These are phyloP conservation scores for Neocucurbitaria cava DNA, from an alignment of 2,329 filamentous ascomycete species.

Conservation along the genomic window DNA sequence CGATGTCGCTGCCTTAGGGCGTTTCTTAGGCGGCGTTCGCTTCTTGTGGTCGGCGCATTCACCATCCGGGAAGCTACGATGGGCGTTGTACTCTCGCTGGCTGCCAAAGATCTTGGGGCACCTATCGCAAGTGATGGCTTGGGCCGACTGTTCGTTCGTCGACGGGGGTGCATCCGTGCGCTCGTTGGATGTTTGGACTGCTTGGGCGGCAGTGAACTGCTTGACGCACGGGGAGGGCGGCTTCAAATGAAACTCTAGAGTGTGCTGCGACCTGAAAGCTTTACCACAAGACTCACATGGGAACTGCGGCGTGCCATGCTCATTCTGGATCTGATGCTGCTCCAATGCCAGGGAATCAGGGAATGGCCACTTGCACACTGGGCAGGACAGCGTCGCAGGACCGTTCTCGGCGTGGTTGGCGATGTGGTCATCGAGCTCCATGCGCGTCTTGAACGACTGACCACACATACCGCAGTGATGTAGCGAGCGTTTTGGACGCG, in stretches of 20 bases:
- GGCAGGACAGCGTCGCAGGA: constrained; percentile 9
- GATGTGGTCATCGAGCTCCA: constrained; percentile 20
- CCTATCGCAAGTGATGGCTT: constrained; percentile 13
- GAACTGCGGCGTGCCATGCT: constrained; percentile 10
- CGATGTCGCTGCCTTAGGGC: neutral
- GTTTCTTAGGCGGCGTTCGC: constrained; percentile 1
- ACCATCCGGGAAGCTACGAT: constrained; percentile 17
- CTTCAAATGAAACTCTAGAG: constrained; percentile 10
- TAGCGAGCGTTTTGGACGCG: neutral
- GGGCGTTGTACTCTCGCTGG: constrained; percentile 9
- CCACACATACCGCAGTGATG: constrained; percentile 27
- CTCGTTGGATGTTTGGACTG: neutral
- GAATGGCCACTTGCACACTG: constrained; percentile 21
- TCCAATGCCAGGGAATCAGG: constrained; percentile 29
- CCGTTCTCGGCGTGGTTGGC: constrained; percentile 13
- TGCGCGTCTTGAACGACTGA: constrained; percentile 19
- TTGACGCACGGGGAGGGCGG: constrained; percentile 12
- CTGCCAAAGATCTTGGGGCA: constrained; percentile 17
- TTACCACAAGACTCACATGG: constrained; percentile 10
- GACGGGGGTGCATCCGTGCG: neutral
- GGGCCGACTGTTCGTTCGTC: neutral
- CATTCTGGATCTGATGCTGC: constrained; percentile 16
- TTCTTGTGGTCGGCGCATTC: constrained; percentile 22
- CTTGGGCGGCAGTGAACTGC: neutral
- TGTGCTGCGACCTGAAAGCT: constrained; percentile 1